A percentile compares a stretch with the other conserved stretches of the same genome.
Evolutionary conservation across 768 basidiomycete species (phyloP).

Genomic region (Termitomyces sp.): DNA sequence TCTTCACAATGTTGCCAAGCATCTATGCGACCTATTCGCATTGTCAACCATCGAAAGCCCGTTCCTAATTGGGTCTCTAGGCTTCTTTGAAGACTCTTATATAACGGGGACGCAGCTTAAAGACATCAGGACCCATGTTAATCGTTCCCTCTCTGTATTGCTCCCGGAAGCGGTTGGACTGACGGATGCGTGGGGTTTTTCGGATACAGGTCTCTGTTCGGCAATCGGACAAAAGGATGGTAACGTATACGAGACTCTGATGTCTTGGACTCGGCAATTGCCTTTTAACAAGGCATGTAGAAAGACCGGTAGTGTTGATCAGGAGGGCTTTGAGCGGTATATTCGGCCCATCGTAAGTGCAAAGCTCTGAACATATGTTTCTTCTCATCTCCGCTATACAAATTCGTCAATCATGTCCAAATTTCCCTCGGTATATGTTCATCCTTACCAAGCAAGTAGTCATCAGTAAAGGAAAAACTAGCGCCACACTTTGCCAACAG

Average conservation of each 20-base stretch:
- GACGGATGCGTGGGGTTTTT: constrained; percentile 27
- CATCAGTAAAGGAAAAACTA: background rate
- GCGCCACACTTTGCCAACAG: background rate
- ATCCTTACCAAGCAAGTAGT: background rate
- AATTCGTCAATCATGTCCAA: background rate
- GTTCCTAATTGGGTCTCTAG: constrained; percentile 17
- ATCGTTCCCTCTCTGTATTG: constrained; percentile 12
- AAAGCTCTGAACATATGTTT: constrained; percentile 9
- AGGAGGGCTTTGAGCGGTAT: constrained; percentile 19
- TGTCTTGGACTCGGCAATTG: background rate
- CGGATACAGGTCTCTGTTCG: constrained; percentile 22
- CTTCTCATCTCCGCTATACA: background rate
- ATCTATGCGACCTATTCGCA: constrained; percentile 15
- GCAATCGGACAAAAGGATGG: constrained; percentile 23
- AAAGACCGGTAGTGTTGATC: constrained; percentile 17
- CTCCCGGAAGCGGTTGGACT: constrained; percentile 24
- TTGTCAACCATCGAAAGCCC: constrained; percentile 25
- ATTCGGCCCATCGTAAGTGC: constrained; percentile 14
- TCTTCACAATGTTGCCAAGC: constrained; percentile 5
- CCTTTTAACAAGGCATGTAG: background rate
- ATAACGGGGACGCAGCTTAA: constrained; percentile 17
- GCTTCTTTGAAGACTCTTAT: constrained; percentile 22
- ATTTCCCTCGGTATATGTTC: background rate
- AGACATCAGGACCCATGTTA: constrained; percentile 14
- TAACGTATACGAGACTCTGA: constrained; percentile 18